Base-by-base conservation (phyloP, 78 protist genomes). In the Dictyostelium brefeldianum region DNA sequence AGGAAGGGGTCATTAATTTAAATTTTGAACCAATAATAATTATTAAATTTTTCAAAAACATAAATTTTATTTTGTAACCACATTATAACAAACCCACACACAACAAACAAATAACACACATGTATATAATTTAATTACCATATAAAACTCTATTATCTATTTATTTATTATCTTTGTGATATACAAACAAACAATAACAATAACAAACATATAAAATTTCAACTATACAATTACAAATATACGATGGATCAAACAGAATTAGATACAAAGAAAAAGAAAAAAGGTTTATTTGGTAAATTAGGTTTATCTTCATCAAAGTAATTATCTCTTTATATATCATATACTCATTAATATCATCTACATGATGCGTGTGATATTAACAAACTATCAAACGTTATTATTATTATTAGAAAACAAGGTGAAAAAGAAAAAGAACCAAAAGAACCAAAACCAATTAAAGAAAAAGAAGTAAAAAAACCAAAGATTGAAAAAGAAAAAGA, bases 251-350 rank as follows among this genome's bases (percentile, higher is more conserved):
- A 59, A 59, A 46, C 25, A 65, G 73, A 65, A 10, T 29, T 65
- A 14, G 73, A 65, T 0, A 65, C 22, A 27, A 65, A 65, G 27
- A 65, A 65, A 65, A 65, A 65, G 73, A 65, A 65, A 14, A 65
- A 65, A 65, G 27, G 73, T 65, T 65, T 65, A 29, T 65, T 65
- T 29, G 73, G 15, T 15, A 65, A 65, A 65, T 29, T 65, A 29
- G 73, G 73, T 65, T 65, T 65, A 29, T 36, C 43, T 36, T 36
- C 43, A 36, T 65, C 73, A 65, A 65, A 65, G 73, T 65, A 65
- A 59, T 25, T 59, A 20, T 20, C 9, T 0, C 5, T 56, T 17
- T 6, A 36, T 36, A 36, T 36, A 36, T 36, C 43, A 3, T 36
- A 36, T 2, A 36, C 43, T 36, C 2, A 36, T 36, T 36, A 36